These are phyloP conservation scores for Trichoderma reesei DNA, from an alignment of 495 filamentous ascomycete species.

Conservation along the genomic window DNA sequence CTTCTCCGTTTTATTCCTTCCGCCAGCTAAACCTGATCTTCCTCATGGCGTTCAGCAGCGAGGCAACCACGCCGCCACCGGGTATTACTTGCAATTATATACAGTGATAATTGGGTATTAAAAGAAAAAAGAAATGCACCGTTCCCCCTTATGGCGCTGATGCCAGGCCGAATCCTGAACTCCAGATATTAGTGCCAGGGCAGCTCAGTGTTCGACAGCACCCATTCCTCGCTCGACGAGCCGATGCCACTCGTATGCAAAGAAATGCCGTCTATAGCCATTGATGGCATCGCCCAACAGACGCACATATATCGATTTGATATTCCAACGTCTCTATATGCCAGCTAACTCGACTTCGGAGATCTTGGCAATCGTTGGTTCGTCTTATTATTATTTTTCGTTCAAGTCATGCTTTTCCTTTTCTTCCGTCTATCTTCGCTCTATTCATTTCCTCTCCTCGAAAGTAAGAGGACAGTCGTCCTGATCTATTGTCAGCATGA, in stretches of 20 bases:
- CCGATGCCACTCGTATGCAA: not conserved
- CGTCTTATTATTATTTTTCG: too few relatives aligned
- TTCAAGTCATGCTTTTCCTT: not conserved
- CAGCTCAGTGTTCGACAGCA: not conserved
- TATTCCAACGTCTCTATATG: not conserved
- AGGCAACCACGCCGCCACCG: not conserved
- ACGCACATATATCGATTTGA: constrained; percentile 11
- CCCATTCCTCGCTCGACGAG: not conserved
- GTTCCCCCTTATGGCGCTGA: not conserved
- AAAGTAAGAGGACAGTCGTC: constrained; percentile 63
- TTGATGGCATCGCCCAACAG: not conserved
- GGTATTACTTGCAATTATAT: not conserved
- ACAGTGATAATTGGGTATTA: constrained; percentile 4
- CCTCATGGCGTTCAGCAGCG: not conserved
- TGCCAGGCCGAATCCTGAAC: not conserved
- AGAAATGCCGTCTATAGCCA: not conserved
- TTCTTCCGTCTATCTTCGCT: constrained; percentile 14
- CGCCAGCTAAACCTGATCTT: not conserved
- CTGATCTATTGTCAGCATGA: constrained; percentile 20
- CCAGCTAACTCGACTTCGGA: too few relatives aligned
- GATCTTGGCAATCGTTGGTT: too few relatives aligned
- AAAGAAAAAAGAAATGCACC: constrained; percentile 6
- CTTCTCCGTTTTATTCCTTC: not conserved
- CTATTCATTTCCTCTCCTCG: constrained; percentile 28
- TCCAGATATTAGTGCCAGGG: not conserved